phyloP scores from a whole-genome alignment of 257 asterid species.

The Anisodus acutangulus region DNA sequence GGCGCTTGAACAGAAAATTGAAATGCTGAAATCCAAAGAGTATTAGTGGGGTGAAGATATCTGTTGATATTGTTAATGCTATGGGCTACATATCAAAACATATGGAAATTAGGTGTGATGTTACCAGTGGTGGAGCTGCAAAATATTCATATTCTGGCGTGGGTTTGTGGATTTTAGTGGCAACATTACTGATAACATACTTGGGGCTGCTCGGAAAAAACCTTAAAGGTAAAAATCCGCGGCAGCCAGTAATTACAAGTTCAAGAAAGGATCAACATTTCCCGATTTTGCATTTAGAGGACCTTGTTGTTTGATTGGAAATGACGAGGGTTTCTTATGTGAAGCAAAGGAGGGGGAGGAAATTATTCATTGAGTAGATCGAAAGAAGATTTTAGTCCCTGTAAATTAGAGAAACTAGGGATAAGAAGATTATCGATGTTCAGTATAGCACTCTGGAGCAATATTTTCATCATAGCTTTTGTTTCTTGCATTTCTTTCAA shows the following conservation, averaged over 20 bases:
- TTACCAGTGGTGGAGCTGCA: not conserved
- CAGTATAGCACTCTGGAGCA: not conserved
- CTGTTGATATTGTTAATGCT: not conserved
- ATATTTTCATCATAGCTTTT: no score
- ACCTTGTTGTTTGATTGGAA: not conserved
- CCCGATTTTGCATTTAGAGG: not conserved
- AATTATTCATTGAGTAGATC: not conserved
- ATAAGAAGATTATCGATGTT: not conserved
- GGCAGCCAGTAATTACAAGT: not conserved
- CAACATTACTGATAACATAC: not conserved
- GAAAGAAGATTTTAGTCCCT: constrained; percentile 15
- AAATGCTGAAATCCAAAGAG: constrained; percentile 5
- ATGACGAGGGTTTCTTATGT: not conserved
- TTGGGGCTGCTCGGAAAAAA: constrained; percentile 5
- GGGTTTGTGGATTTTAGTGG: not conserved
- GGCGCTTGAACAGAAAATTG: not conserved
- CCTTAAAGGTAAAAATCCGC: not conserved
- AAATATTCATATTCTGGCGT: not conserved
- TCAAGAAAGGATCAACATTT: not conserved
- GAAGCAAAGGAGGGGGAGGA: not conserved
- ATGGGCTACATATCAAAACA: not conserved
- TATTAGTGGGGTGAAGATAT: not conserved
- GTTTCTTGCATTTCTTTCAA: no score
- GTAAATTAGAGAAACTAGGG: not conserved
- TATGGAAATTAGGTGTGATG: not conserved